Base-by-base conservation (phyloP, 164 flowering plant species). In the Saururus chinensis region DNA sequence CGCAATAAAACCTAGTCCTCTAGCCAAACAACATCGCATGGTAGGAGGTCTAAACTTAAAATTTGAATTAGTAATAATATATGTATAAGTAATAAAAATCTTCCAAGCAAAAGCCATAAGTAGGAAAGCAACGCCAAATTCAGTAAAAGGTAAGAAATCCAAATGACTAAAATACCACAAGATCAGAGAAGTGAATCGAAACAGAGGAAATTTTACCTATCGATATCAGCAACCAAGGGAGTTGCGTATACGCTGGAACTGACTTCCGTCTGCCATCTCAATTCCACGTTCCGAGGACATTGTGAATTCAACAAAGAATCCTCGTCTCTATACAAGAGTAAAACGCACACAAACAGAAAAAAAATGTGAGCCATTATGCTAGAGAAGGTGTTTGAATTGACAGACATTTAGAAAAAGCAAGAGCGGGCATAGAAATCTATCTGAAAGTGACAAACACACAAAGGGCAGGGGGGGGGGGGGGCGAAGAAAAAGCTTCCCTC, bases 231-330 rank as follows among this genome's bases (percentile, higher is more conserved):
- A 57, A 95, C 79, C 79, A 95, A 76, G 10, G 99, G 99, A 40
- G 92, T 73, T 5, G 99, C 96, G 63, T 91, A 95, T 22, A 95
- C 80, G 76, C 99, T 95, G 60, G 99, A 95, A 72, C 93, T 88
- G 52, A 91, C 97, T 78, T 95, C 99, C 0, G 96, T 76, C 74
- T 95, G 92, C 99, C 99, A 91, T 77, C 99, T 81, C 11, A 95
- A 73, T 77, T 95, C 99, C 80, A 95, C 80, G 74, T 86, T 76
- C 67, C 66, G 80, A 40, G 99, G 97, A 74, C 99, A 95, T 70
- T 82, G 80, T 14, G 95, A 71, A 70, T 88, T 91, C 83, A 89
- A 73, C 79, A 95, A 66, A 19, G 81, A 84, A 68, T 86, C 87
- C 76, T 95, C 99, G 40, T 95, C 96, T 61, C 99, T 95, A 64